Evolutionary conservation across 352 stramenopile species (phyloP).

Genomic region (Hyaloperonospora brassicae): DNA sequence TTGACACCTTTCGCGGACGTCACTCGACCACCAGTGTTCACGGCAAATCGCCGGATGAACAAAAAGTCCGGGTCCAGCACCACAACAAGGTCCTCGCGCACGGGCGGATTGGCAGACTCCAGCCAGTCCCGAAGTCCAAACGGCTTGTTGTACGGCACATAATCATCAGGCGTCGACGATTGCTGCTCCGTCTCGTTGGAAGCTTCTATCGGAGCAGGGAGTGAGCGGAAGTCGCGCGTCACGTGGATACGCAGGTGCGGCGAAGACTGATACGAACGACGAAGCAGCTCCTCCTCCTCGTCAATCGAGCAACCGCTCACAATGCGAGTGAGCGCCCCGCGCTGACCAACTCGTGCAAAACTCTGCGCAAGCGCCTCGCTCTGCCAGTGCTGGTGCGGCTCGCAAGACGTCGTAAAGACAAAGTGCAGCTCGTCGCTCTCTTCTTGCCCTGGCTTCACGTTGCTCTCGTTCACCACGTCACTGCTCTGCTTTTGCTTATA

Average conservation of each 20-base stretch:
- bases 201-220: conserved; percentile 23
- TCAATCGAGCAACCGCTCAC: conserved; percentile 52
- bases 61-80: conserved; percentile 68
- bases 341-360: conserved; percentile 52
- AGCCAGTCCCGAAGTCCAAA: conserved; percentile 74
- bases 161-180: conserved; percentile 32
- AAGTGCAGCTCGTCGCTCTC: conserved; percentile 66
- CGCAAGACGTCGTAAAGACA: conserved; percentile 64
- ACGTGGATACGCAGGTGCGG: conserved; percentile 51
- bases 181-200: conserved; percentile 19
- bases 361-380: conserved; percentile 60
- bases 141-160: conserved; percentile 58
- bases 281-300: conserved; percentile 32
- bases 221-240: conserved; percentile 42
- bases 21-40: conserved; percentile 58
- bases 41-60: conserved; percentile 52
- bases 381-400: conserved; percentile 59
- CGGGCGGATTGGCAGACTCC: conserved; percentile 46
- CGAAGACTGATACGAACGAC: conserved; percentile 23
- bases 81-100: conserved; percentile 46
- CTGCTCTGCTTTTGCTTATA: conserved; percentile 35
- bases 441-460: conserved; percentile 28
- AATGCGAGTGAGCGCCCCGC: conserved; percentile 57
- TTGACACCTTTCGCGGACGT: conserved; percentile 42
- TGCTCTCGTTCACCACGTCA: conserved; percentile 2